Conservation (phyloP, 345 rosid species). For the Physaria fendleri region DNA sequence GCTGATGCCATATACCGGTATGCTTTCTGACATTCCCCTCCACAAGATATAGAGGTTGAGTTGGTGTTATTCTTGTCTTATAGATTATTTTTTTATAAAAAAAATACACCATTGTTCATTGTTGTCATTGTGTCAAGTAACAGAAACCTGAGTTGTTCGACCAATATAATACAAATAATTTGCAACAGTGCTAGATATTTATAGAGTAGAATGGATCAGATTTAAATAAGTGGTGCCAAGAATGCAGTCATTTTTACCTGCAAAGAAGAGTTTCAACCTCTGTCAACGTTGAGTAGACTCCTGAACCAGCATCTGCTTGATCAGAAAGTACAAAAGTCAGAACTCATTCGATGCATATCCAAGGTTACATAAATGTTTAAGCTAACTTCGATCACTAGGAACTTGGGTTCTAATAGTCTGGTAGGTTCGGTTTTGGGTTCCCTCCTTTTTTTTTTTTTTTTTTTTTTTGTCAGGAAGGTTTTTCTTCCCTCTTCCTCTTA, state of each 20-base stretch:
- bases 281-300: conserved; percentile 60
- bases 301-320: conserved; percentile 72
- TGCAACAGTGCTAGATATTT: background rate
- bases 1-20: conserved; percentile 86
- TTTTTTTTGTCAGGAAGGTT: too few relatives aligned
- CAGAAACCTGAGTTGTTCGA: background rate
- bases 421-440: too few relatives aligned
- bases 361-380: too few relatives aligned
- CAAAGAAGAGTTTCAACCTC: conserved; percentile 15
- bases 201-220: background rate
- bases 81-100: background rate
- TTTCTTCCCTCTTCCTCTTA: too few relatives aligned
- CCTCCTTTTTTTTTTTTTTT: too few relatives aligned
- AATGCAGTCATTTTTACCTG: background rate
- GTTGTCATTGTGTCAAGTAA: background rate
- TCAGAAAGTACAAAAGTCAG: background rate
- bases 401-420: too few relatives aligned
- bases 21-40: conserved; percentile 50
- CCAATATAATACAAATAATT: conserved; percentile 2
- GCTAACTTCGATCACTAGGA: too few relatives aligned
- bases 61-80: background rate
- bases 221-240: background rate
- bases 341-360: too few relatives aligned
- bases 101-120: background rate
- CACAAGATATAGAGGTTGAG: background rate